phyloP scores from a whole-genome alignment of 176 grass and related monocot species.

The Ensete glaucum region DNA sequence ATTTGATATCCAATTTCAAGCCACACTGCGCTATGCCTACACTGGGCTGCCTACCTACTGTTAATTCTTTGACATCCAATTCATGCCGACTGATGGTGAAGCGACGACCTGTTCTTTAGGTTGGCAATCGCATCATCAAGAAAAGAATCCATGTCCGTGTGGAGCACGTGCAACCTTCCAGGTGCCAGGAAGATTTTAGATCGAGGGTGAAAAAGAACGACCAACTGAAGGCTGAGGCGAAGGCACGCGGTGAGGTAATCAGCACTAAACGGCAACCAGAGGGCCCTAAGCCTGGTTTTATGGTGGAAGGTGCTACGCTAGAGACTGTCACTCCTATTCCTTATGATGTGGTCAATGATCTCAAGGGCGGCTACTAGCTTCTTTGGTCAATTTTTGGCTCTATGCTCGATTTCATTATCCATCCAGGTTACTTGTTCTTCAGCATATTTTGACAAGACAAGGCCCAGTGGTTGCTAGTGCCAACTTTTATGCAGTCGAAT shows the following conservation, averaged over 20 bases:
- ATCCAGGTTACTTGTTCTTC: no score
- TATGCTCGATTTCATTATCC: no score
- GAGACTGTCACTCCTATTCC: slow-evolving; percentile 9
- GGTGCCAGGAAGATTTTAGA: slow-evolving; percentile 7
- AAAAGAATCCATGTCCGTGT: slow-evolving; percentile 15
- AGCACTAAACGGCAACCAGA: slow-evolving; percentile 10
- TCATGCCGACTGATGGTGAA: not conserved
- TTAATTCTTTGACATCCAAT: not conserved
- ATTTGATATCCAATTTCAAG: no score
- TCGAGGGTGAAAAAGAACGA: slow-evolving; percentile 6
- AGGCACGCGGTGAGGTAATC: slow-evolving; percentile 3
- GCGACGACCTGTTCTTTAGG: not conserved
- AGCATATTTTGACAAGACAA: no score
- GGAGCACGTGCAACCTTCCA: slow-evolving; percentile 6
- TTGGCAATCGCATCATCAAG: slow-evolving; percentile 15
- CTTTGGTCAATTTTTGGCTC: no score
- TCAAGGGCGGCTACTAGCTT: slow-evolving; percentile 9
- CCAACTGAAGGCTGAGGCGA: slow-evolving; percentile 7
- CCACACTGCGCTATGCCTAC: not conserved
- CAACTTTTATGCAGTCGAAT: no score
- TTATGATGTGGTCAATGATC: slow-evolving; percentile 15
- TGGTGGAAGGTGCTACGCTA: slow-evolving; percentile 6
- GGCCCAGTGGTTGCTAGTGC: no score
- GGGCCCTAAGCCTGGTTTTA: slow-evolving; percentile 14
- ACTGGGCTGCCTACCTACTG: not conserved